Evolutionary conservation across 805 yeast species (phyloP), one percentile per base, ranked within the genome.

Genomic region (Nakazawaea sp.): DNA sequence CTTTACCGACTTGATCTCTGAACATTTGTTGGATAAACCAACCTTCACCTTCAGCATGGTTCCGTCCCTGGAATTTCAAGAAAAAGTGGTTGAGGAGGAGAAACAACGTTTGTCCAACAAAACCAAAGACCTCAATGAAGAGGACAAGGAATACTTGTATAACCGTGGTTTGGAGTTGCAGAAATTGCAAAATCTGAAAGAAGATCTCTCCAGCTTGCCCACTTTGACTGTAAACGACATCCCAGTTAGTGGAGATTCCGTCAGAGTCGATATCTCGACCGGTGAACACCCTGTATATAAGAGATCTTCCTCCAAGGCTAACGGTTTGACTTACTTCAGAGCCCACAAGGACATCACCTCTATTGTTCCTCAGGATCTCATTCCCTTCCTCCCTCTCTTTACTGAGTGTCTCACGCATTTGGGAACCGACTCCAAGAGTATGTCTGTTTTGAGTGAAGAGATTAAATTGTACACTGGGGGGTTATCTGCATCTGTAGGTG

Each of bases 391-490:
- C 43, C 84, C 96, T 0, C 55, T 92, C 31, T 92, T 84, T 59
- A 65, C 81, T 8, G 82, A 80, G 20, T 81, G 95, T 32, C 62
- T 92, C 43, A 82, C 95, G 3, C 86, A 80, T 52, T 66, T 92
- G 44, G 98, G 98, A n/a, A 90, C 98, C 1, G 54, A 63, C 6
- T 50, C 58, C 7, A 78, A 81, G 41, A 54, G 81, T 1, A 85
- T 85, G 72, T 83, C 86, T 17, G 81, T 79, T 26, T 70, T 92
- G 41, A 97, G 90, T 52, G 88, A 89, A 46, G 77, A 79, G 31
- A 88, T 92, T 47, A 85, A 81, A 51, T 64, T 80, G 34, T 68
- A 71, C 39, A 88, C 97, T 0, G 97, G 97, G 18, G 96, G 97
- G 0, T 56, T 92, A 15, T 64, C 77, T 4, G 72, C 88, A n/a